These are phyloP conservation scores for Chlorella sorokiniana DNA, from an alignment of 139 green algal genomes.

Conservation along the genomic window DNA sequence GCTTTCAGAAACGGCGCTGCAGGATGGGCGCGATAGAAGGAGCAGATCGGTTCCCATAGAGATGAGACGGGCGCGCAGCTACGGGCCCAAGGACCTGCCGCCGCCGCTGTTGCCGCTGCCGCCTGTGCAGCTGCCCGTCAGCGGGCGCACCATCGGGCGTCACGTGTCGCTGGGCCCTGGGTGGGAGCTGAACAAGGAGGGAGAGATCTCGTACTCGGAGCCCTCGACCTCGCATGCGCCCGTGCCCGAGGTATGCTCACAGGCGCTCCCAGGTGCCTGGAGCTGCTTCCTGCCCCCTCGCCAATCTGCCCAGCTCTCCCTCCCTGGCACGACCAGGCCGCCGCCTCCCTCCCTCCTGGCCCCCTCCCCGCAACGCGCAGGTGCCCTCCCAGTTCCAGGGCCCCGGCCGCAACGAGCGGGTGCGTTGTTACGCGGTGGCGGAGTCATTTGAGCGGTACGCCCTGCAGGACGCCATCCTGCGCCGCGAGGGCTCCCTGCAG, in stretches of 20 bases:
- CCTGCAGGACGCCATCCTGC: constrained; percentile 38
- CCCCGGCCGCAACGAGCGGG: constrained; percentile 4
- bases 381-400: constrained; percentile 31
- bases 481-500: constrained; percentile 25
- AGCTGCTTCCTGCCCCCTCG: not conserved
- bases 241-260: not conserved
- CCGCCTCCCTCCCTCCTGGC: too few species aligned
- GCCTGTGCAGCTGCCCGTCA: constrained; percentile 26
- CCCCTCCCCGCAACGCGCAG: not conserved
- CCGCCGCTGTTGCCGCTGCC: not conserved
- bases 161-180: constrained; percentile 30
- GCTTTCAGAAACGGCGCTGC: not conserved
- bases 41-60: not conserved
- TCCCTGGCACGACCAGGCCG: not conserved
- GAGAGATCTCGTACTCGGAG: not conserved
- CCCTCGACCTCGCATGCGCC: constrained; percentile 16
- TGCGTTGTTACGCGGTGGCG: constrained; percentile 39
- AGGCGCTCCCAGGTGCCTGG: not conserved
- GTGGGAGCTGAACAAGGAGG: constrained; percentile 27
- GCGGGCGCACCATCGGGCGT: constrained; percentile 22
- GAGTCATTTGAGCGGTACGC: constrained; percentile 16
- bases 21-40: not conserved
- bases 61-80: not conserved
- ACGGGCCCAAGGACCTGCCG: not conserved
- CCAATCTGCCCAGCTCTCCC: not conserved